phyloP scores from a whole-genome alignment of 192 early-diverging fungal species.

The Dimargaris verticillata region DNA sequence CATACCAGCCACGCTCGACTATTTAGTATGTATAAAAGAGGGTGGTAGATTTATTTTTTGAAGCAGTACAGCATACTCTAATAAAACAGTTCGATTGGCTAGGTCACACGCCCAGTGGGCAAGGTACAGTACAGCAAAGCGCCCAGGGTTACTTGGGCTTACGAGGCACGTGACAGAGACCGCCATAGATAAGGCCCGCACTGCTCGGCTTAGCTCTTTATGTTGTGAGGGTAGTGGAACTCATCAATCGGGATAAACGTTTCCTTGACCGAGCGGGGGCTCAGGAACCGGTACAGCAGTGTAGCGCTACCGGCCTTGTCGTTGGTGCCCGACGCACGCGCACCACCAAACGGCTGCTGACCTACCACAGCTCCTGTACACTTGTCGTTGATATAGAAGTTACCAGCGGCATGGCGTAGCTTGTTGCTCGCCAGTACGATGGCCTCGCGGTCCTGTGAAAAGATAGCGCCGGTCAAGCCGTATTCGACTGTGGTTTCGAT shows the following conservation, averaged over 20 bases:
- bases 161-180: not conserved
- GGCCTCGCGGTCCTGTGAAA: conserved; percentile 73
- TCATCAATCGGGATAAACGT: conserved; percentile 66
- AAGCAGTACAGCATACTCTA: too few species aligned
- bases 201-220: conserved; percentile 8
- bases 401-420: conserved; percentile 80
- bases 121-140: too few species aligned
- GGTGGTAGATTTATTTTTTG: too few species aligned
- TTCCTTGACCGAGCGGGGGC: conserved; percentile 91
- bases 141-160: too few species aligned
- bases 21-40: too few species aligned
- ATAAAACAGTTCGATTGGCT: too few species aligned
- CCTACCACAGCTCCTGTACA: conserved; percentile 94
- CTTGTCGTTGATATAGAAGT: conserved; percentile 99
- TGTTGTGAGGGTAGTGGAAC: conserved; percentile 83
- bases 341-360: conserved; percentile 96
- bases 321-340: conserved; percentile 88
- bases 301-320: conserved; percentile 88
- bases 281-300: conserved; percentile 73
- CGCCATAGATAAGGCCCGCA: not conserved
- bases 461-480: conserved; percentile 79
- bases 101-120: too few species aligned
- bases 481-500: conserved; percentile 67
- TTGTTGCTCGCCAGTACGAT: conserved; percentile 52
- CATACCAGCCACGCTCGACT: too few species aligned